Conservation (phyloP, 1,284 basidiomycete genomes). For the Athelia psychrophila region DNA sequence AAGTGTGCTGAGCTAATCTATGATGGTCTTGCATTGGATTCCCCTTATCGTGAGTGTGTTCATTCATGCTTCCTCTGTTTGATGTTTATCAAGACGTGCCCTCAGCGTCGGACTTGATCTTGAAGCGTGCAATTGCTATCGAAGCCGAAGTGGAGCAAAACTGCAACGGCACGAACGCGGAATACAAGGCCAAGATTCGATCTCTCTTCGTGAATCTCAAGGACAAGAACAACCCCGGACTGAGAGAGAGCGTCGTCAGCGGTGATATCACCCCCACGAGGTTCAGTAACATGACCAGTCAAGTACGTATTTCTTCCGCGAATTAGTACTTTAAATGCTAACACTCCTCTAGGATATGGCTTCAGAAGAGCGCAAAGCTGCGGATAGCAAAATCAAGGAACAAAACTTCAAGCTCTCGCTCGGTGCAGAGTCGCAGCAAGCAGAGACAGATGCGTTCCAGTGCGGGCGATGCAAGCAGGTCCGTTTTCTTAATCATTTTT, state of each 20-base stretch:
- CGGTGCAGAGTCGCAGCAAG: constrained; percentile 85
- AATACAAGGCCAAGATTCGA: constrained; percentile 82
- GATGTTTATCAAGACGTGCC: background rate
- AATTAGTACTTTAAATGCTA: background rate
- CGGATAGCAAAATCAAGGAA: constrained; percentile 80
- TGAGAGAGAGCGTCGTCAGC: constrained; percentile 83
- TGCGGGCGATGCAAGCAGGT: constrained; percentile 91
- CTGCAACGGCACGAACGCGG: constrained; percentile 40
- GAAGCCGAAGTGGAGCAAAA: constrained; percentile 56
- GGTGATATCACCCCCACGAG: constrained; percentile 72
- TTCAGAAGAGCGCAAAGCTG: constrained; percentile 85
- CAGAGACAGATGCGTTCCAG: constrained; percentile 98
- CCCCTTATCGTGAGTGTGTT: constrained; percentile 72
- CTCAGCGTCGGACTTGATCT: constrained; percentile 61
- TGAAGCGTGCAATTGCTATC: constrained; percentile 54
- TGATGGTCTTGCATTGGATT: constrained; percentile 85
- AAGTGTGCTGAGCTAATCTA: constrained; percentile 91
- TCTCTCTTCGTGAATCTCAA: constrained; percentile 88
- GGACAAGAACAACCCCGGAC: constrained; percentile 89
- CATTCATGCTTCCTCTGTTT: constrained; percentile 4
- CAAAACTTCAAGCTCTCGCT: constrained; percentile 93
- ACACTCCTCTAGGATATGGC: constrained; percentile 80
- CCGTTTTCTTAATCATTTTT: background rate
- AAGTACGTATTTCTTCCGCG: constrained; percentile 43
- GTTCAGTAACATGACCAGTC: constrained; percentile 81